A percentile compares a stretch with the other conserved stretches of the same genome.
These are phyloP conservation scores for Populus alba DNA, from an alignment of 345 rosid genomes.

Conservation along the genomic window DNA sequence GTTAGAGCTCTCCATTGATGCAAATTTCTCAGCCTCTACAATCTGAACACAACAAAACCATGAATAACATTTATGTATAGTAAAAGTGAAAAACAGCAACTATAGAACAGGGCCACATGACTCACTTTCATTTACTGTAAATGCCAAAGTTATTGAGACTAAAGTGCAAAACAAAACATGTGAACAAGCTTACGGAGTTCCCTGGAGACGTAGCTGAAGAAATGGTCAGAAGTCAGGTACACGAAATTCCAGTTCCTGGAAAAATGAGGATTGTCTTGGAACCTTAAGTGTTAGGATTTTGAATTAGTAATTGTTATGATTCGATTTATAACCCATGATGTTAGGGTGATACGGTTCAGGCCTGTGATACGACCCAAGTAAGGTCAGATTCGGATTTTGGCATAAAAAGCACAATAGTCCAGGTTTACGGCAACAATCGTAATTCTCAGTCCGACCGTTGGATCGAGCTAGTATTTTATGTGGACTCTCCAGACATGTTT, in stretches of 20 bases:
- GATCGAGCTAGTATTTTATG: no score
- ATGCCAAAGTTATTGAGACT: conserved; percentile 9
- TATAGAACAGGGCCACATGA: not conserved
- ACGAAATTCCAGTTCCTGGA: not conserved
- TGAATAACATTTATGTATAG: not conserved
- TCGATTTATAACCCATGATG: not conserved
- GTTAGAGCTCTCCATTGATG: conserved; percentile 48
- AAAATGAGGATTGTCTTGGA: conserved; percentile 6
- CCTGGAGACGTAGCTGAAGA: not conserved
- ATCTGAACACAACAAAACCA: conserved; percentile 31
- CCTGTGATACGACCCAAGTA: no score
- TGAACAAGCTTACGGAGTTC: not conserved
- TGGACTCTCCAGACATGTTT: no score
- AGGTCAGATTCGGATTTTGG: no score
- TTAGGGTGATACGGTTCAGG: no score
- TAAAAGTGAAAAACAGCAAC: not conserved
- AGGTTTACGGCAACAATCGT: no score
- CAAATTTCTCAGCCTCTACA: conserved; percentile 39
- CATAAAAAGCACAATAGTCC: no score
- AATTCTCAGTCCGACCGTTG: no score
- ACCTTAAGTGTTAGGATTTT: not conserved
- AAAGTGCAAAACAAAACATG: not conserved
- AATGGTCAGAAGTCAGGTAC: no score
- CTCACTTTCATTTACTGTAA: not conserved
- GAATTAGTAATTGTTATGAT: not conserved